These are phyloP conservation scores for Neurospora tetrasperma DNA, from an alignment of 495 filamentous ascomycete species.

Conservation along the genomic window DNA sequence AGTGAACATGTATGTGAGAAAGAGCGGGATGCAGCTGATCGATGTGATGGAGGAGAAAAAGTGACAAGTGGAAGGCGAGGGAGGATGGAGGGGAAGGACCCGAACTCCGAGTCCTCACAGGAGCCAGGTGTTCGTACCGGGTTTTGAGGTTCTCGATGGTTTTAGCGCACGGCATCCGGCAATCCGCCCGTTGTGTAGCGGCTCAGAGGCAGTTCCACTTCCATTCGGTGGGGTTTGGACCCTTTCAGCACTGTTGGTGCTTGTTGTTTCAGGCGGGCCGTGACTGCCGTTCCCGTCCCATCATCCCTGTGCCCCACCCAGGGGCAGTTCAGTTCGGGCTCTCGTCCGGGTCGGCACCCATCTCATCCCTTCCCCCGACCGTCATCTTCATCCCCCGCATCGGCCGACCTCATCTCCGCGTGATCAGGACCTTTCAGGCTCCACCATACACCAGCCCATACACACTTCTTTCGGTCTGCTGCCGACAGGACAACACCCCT, in stretches of 20 bases:
- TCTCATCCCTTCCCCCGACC: too few species aligned
- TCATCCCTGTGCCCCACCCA: neutral
- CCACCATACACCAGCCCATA: neutral
- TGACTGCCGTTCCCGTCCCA: neutral
- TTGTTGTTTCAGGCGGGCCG: neutral
- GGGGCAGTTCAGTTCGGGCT: neutral
- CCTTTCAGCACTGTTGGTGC: neutral
- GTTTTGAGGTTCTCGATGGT: too few species aligned
- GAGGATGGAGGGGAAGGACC: too few species aligned
- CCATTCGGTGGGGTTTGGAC: neutral
- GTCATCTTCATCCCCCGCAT: neutral
- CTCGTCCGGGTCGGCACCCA: neutral
- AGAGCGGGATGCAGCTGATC: neutral
- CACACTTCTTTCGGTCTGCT: neutral
- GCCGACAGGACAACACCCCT: neutral
- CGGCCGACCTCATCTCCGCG: neutral
- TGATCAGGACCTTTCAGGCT: neutral
- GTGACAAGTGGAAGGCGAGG: neutral
- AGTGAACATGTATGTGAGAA: neutral
- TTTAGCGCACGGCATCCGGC: too few species aligned
- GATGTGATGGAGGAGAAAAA: neutral
- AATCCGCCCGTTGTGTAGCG: too few species aligned
- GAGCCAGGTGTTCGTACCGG: constrained; percentile 7
- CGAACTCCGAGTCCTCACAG: too few species aligned
- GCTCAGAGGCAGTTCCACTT: too few species aligned